Base-by-base conservation (phyloP, 257 asterid species). In the Cynanchum wilfordii region DNA sequence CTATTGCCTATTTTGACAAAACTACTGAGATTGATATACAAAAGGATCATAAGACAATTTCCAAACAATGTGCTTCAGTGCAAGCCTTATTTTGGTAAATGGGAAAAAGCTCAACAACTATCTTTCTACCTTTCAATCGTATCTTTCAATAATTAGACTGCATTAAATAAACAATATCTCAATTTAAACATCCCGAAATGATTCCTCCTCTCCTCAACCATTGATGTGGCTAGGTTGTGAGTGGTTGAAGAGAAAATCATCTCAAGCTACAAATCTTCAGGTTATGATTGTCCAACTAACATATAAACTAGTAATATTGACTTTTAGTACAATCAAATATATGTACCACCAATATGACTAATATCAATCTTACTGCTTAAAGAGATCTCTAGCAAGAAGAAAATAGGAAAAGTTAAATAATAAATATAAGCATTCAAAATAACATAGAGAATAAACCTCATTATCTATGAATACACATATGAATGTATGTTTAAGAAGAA, bases 1-100 rank as follows among this genome's bases (percentile, higher is more conserved):
- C 71, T 72, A 45, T 47, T 75, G 66, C 72, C 16, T 66, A 82
- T 62, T 72, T 56, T 59, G 56, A 73, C n/a, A 8, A 15, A 42
- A 24, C 44, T 45, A 42, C 51, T 55, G 38, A 27, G 38, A 58
- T 0, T 47, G 24, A 33, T 8, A 55, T 7, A 60, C 29, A 0
- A 66, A 51, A 15, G 27, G 44, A 15, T 40, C n/a, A 24, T 29
- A 50, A 16, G 24, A 36, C 24, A 36, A 64, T 17, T 16, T 33
- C 44, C 68, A 16, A 7, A 7, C 33, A 45, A 44, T 19, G n/a
- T 40, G 69, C 19, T 45, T 59, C 3, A 56, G 5, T 36, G 56
- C 25, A 62, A 62, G 62, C 65, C 36, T 62, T 30, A 1, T 33
- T 63, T 33, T 6, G 19, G 47, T 17, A 19, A 0, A 30, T 5